phyloP scores from a whole-genome alignment of 2,329 filamentous ascomycete species.

The Myotisia sp. region DNA sequence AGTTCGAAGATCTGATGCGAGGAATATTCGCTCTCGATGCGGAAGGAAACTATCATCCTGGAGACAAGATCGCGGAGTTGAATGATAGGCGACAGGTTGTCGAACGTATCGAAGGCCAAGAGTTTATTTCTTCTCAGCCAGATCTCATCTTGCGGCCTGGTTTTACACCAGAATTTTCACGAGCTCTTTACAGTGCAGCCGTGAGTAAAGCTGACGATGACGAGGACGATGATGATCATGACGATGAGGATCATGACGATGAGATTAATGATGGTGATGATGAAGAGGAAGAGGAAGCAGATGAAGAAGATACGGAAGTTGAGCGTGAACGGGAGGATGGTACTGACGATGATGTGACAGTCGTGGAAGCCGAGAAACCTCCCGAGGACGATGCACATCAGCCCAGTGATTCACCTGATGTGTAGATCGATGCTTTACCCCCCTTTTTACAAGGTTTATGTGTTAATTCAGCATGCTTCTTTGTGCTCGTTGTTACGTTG shows the following conservation, averaged over 20 bases:
- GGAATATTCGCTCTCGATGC: constrained; percentile 20
- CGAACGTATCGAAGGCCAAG: constrained; percentile 5
- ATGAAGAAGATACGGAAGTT: no score
- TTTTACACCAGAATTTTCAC: constrained; percentile 9
- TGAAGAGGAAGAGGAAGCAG: no score
- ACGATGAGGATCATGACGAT: not conserved
- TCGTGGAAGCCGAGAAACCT: no score
- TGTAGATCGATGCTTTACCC: no score
- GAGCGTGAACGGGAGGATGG: no score
- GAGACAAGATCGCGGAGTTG: constrained; percentile 17
- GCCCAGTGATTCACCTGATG: no score
- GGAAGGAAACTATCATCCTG: constrained; percentile 21
- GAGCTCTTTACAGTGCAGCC: constrained; percentile 6
- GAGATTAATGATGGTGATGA: no score
- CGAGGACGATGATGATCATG: not conserved
- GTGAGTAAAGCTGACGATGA: not conserved
- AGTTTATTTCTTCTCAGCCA: constrained; percentile 9
- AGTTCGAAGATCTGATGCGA: constrained; percentile 21
- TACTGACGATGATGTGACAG: no score
- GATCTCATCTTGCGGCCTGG: constrained; percentile 9
- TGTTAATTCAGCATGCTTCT: no score
- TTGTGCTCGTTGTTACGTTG: no score
- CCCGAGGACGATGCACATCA: no score
- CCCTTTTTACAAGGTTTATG: no score
- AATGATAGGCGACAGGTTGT: constrained; percentile 13